These are phyloP conservation scores for Dillenia turbinata DNA, from an alignment of 164 flowering plant genomes.

Conservation along the genomic window DNA sequence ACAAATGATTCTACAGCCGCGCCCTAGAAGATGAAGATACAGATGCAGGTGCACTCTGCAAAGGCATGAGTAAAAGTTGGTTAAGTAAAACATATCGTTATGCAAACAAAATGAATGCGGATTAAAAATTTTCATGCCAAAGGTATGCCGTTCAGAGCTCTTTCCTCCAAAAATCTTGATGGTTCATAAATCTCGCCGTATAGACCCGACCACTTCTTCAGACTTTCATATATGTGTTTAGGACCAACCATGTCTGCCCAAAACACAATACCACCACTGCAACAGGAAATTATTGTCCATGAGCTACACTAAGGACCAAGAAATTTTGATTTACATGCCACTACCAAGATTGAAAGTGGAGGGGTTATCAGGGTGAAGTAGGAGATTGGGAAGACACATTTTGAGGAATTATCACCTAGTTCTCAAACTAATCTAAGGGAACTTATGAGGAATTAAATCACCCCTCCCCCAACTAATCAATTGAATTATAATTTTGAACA, in stretches of 20 bases:
- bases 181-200: slow-evolving; percentile 81
- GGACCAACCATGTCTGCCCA: slow-evolving; percentile 90
- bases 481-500: too few species aligned
- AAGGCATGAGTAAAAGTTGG: background rate
- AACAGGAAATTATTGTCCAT: background rate
- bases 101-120: background rate
- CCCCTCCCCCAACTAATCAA: too few species aligned
- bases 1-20: slow-evolving; percentile 35
- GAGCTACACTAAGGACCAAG: too few species aligned
- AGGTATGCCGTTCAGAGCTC: slow-evolving; percentile 69
- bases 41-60: slow-evolving; percentile 69
- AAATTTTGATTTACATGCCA: too few species aligned
- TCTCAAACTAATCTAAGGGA: too few species aligned
- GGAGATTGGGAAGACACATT: too few species aligned
- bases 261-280: slow-evolving; percentile 89
- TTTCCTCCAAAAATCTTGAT: slow-evolving; percentile 82
- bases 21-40: slow-evolving; percentile 40
- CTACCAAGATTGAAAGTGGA: too few species aligned
- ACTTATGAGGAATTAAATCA: too few species aligned
- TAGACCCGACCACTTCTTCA: slow-evolving; percentile 68
- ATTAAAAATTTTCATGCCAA: slow-evolving; percentile 47
- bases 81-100: background rate
- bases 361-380: too few species aligned
- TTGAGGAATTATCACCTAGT: too few species aligned
- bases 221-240: slow-evolving; percentile 46